Evolutionary conservation across 768 basidiomycete genomes (phyloP).

Genomic region (Agaricus bisporus): DNA sequence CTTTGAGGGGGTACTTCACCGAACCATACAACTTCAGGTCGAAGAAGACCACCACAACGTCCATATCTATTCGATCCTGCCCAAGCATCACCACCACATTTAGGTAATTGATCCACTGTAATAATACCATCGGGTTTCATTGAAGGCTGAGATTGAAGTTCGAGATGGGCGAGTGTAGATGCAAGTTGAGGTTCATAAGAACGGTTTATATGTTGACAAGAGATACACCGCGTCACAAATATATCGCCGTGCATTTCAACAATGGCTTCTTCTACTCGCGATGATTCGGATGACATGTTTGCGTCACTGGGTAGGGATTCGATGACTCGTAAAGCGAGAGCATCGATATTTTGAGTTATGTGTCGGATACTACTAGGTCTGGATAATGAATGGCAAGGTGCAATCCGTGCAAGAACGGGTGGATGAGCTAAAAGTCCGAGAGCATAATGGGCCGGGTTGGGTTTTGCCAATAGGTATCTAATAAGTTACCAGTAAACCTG

Average conservation of each 20-base stretch:
- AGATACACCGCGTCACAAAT: background rate
- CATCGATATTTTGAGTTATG: background rate
- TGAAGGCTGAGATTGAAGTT: too few relatives aligned
- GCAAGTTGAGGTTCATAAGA: background rate
- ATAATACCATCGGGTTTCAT: too few relatives aligned
- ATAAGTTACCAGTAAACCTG: too few relatives aligned
- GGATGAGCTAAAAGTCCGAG: background rate
- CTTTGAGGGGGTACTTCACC: slow-evolving; percentile 33
- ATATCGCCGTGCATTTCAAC: background rate
- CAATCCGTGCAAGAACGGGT: background rate
- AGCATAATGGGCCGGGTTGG: background rate
- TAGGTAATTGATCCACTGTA: slow-evolving; percentile 32
- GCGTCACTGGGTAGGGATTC: background rate
- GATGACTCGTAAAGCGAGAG: background rate
- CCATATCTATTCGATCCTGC: slow-evolving; percentile 23
- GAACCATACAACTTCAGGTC: slow-evolving; percentile 58
- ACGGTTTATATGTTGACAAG: background rate
- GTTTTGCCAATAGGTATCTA: background rate
- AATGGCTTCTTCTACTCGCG: background rate
- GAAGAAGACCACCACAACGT: slow-evolving; percentile 33
- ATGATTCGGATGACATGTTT: background rate
- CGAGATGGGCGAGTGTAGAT: background rate
- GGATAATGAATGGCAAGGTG: background rate
- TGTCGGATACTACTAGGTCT: background rate
- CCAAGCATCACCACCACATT: slow-evolving; percentile 24